Conservation (phyloP, 164 flowering plant species). For the Berberis vulgaris region DNA sequence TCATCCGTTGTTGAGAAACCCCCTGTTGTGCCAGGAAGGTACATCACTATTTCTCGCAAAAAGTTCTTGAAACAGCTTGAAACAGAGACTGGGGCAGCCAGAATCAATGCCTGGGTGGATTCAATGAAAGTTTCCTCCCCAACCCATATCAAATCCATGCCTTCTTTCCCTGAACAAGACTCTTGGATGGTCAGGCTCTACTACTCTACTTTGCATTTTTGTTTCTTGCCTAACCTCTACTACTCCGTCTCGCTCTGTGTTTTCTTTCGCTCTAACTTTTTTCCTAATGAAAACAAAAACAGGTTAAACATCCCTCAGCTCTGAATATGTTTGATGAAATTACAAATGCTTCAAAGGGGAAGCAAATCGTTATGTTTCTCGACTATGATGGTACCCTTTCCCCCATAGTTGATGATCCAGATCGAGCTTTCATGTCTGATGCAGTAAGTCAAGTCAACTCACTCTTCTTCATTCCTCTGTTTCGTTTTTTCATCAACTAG, state of each 20-base stretch:
- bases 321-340: conserved; percentile 63
- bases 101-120: conserved; percentile 60
- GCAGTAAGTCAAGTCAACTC: conserved; percentile 31
- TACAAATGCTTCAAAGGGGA: conserved; percentile 48
- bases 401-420: conserved; percentile 88
- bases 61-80: conserved; percentile 10
- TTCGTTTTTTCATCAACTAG: neutral
- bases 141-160: conserved; percentile 38
- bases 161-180: conserved; percentile 14
- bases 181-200: conserved; percentile 33
- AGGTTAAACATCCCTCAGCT: conserved; percentile 79
- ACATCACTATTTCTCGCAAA: conserved; percentile 1
- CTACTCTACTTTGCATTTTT: neutral
- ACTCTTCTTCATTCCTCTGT: neutral
- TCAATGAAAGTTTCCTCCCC: conserved; percentile 95
- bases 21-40: conserved; percentile 15
- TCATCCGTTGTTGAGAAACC: conserved; percentile 29
- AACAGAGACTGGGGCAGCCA: conserved; percentile 13
- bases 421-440: conserved; percentile 77
- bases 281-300: neutral
- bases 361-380: conserved; percentile 68
- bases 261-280: neutral
- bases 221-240: neutral
- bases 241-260: neutral
- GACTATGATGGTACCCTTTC: conserved; percentile 94